Evolutionary conservation across 2,329 filamentous ascomycete species (phyloP).

Genomic region (Corynespora cassiicola): DNA sequence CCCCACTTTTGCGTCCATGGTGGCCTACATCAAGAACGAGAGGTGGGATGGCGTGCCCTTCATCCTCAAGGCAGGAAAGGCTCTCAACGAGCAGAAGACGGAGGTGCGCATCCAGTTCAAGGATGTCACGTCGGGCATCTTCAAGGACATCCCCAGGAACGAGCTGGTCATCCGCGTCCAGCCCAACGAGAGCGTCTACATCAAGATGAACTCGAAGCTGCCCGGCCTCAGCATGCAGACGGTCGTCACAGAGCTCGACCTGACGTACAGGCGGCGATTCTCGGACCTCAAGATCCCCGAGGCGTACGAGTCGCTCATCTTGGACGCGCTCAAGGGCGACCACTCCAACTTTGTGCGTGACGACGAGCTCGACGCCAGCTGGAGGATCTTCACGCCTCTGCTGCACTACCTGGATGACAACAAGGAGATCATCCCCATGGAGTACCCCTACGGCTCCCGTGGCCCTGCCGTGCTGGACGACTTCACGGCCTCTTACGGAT

Average conservation of each 20-base stretch:
- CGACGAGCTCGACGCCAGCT: conserved; percentile 89
- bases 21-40: conserved; percentile 99
- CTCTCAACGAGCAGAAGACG: conserved; percentile 99
- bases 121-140: conserved; percentile 98
- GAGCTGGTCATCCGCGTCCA: conserved; percentile 99
- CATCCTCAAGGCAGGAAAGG: conserved; percentile 99
- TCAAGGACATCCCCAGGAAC: conserved; percentile 99
- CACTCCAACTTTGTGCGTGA: conserved; percentile 87
- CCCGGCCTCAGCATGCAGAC: conserved; percentile 99
- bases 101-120: conserved; percentile 99
- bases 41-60: conserved; percentile 99
- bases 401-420: conserved; percentile 98
- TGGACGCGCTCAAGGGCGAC: conserved; percentile 97
- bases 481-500: conserved; percentile 97
- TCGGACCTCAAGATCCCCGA: conserved; percentile 99
- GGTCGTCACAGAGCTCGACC: conserved; percentile 95
- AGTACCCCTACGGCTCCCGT: conserved; percentile 98
- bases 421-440: conserved; percentile 99
- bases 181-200: conserved; percentile 99
- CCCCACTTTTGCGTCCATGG: conserved; percentile 96
- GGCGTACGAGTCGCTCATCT: conserved; percentile 96
- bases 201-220: conserved; percentile 99
- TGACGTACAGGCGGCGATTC: conserved; percentile 97
- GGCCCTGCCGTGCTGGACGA: conserved; percentile 96
- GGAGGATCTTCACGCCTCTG: conserved; percentile 97